Evolutionary conservation across 2,329 filamentous ascomycete genomes (phyloP).

Genomic region (Colletotrichum cuscutae): DNA sequence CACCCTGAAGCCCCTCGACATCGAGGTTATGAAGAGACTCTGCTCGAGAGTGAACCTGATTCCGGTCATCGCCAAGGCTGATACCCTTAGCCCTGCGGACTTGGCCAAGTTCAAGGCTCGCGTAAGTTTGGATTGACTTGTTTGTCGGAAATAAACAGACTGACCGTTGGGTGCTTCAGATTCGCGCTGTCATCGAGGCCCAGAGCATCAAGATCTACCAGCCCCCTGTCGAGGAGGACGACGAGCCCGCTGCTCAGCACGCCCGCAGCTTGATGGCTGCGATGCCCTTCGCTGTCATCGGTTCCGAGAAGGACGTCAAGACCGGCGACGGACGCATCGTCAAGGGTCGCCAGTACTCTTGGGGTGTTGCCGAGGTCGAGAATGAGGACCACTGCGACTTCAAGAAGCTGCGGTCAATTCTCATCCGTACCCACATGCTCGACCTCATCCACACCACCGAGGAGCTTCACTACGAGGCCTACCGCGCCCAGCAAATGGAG

Average conservation of each 20-base stretch:
- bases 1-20: conserved; percentile 97
- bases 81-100: conserved; percentile 93
- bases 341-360: conserved; percentile 98
- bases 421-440: conserved; percentile 99
- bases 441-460: conserved; percentile 99
- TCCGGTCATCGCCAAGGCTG: conserved; percentile 97
- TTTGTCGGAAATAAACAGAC: conserved; percentile 2
- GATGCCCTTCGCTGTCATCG: conserved; percentile 99
- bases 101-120: conserved; percentile 94
- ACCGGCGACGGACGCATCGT: conserved; percentile 95
- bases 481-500: conserved; percentile 99
- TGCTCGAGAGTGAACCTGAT: conserved; percentile 99
- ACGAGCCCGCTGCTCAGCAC: conserved; percentile 94
- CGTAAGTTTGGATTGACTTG: conserved; percentile 64
- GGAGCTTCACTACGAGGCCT: conserved; percentile 98
- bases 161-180: conserved; percentile 62
- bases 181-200: conserved; percentile 93
- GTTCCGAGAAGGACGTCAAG: conserved; percentile 99
- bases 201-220: conserved; percentile 99
- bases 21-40: conserved; percentile 99
- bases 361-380: conserved; percentile 99
- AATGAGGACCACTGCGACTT: conserved; percentile 99
- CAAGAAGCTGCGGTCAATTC: conserved; percentile 99
- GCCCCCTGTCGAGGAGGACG: conserved; percentile 96
- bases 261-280: conserved; percentile 94